phyloP scores from a whole-genome alignment of 352 stramenopile genomes.

The Pythium scleroteichum region DNA sequence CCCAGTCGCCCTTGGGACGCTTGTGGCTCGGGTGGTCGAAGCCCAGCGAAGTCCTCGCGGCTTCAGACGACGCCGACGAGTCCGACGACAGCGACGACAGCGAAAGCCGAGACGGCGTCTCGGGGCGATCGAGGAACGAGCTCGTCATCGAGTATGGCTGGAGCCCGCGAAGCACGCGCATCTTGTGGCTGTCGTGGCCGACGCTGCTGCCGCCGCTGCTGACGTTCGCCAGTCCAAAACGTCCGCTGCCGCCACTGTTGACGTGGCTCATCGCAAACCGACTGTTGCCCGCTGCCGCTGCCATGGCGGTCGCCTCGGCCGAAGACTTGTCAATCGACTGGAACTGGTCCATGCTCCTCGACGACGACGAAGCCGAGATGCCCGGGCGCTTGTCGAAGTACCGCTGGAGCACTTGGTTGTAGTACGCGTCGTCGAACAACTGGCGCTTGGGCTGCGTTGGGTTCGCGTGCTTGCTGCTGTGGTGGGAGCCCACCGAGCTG shows the following conservation, averaged over 20 bases:
- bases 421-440: slow-evolving; percentile 64
- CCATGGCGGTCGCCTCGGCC: slow-evolving; percentile 1
- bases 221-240: not conserved
- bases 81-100: slow-evolving; percentile 22
- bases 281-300: not conserved
- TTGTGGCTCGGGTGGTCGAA: slow-evolving; percentile 3
- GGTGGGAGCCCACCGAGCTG: slow-evolving; percentile 9
- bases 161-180: slow-evolving; percentile 17
- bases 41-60: not conserved
- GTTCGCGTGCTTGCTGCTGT: slow-evolving; percentile 20
- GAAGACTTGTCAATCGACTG: slow-evolving; percentile 11
- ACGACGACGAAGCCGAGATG: slow-evolving; percentile 44
- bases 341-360: slow-evolving; percentile 34
- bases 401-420: slow-evolving; percentile 58
- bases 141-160: not conserved
- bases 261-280: not conserved
- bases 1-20: slow-evolving; percentile 11
- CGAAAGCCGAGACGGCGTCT: slow-evolving; percentile 16
- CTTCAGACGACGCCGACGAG: slow-evolving; percentile 1
- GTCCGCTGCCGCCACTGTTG: slow-evolving; percentile 1
- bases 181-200: slow-evolving; percentile 14
- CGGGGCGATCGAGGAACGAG: slow-evolving; percentile 13
- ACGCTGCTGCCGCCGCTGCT: slow-evolving; percentile 7
- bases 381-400: slow-evolving; percentile 51
- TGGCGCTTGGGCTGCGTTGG: slow-evolving; percentile 15